Percentiles rank a stretch among this genome's conserved stretches.
phyloP scores from a whole-genome alignment of 2,329 filamentous ascomycete genomes.

The Venturia nashicola region DNA sequence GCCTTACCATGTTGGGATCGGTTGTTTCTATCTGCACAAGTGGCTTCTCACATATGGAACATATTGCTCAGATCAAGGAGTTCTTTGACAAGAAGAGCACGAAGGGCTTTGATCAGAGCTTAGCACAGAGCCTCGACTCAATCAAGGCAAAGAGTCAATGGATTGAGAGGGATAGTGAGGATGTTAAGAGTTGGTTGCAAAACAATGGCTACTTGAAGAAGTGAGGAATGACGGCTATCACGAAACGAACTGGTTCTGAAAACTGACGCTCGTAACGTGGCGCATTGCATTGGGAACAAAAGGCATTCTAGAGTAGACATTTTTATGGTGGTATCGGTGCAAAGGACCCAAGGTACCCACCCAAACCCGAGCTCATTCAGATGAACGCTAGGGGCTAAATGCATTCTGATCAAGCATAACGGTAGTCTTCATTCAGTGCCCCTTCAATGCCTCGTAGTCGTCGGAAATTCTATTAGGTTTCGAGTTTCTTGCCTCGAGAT shows the following conservation, averaged over 20 bases:
- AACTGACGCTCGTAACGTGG: not conserved
- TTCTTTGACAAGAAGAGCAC: conserved; percentile 79
- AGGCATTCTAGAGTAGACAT: not conserved
- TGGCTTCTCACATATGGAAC: conserved; percentile 65
- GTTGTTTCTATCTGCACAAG: conserved; percentile 74
- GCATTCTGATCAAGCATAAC: not conserved
- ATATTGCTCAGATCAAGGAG: conserved; percentile 60
- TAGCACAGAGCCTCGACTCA: conserved; percentile 81
- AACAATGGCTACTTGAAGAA: conserved; percentile 43
- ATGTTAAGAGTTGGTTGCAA: conserved; percentile 64
- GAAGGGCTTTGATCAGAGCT: conserved; percentile 74
- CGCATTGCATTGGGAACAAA: not conserved
- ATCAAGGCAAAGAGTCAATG: conserved; percentile 76
- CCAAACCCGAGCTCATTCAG: not conserved
- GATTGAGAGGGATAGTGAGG: conserved; percentile 62
- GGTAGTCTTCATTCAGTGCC: too few species aligned
- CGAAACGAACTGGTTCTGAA: not conserved
- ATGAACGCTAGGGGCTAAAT: not conserved
- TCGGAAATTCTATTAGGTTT: too few species aligned
- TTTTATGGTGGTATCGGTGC: not conserved
- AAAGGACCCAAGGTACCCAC: not conserved
- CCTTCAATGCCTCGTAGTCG: too few species aligned
- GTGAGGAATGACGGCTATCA: not conserved
- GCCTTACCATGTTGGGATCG: conserved; percentile 70
- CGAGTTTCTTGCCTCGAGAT: too few species aligned